Base-by-base conservation (phyloP, 2,329 filamentous ascomycete species). In the Bimuria novae-zelandiae region DNA sequence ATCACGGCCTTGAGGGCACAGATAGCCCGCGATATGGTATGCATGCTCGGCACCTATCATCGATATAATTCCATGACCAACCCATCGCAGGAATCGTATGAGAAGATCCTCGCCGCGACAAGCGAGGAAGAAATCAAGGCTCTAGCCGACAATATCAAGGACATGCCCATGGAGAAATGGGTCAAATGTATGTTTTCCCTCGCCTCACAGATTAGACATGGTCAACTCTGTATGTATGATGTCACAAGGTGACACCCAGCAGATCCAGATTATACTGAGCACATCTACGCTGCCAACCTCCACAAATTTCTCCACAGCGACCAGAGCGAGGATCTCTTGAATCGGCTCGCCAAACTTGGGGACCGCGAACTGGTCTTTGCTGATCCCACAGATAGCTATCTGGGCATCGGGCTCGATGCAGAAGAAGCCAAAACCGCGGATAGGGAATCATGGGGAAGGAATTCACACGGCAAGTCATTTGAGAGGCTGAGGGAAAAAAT, bases 331-430 rank as follows among this genome's bases (percentile, higher is more conserved):
- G 39, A 41, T 27, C 39, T 41, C 14, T 27, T 41, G 12, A 41
- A 27, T 16, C 3, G 23, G 39, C 11, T 41, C 22, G 39, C 39
- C 10, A 27, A 41, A 22, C 39, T 41, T 5, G 39, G 39, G 27
- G 39, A 43, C 42, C 42, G 42, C 25, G 42, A 45, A 25, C 42
- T 45, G 6, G 42, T 45, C 42, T 45, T 45, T 25, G 42, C 42
- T 45, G 42, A 45, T 35, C 42, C 42, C 23, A 35, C 42, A 25
- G 42, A 45, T 45, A 1, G 3, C 11, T 16, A 45, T 25, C 30
- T 45, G 23, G 42, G 42, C n/a, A 35, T 45, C 8, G 42, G 42
- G 14, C 30, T 45, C 42, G 42, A 45, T 45, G 42, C 30, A 45
- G 25, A 12, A 23, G 19, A 45, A 45, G 42, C 42, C 6, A 19